Evolutionary conservation across 805 yeast genomes (phyloP).

Genomic region (Kodamaea hsintzibuensis): DNA sequence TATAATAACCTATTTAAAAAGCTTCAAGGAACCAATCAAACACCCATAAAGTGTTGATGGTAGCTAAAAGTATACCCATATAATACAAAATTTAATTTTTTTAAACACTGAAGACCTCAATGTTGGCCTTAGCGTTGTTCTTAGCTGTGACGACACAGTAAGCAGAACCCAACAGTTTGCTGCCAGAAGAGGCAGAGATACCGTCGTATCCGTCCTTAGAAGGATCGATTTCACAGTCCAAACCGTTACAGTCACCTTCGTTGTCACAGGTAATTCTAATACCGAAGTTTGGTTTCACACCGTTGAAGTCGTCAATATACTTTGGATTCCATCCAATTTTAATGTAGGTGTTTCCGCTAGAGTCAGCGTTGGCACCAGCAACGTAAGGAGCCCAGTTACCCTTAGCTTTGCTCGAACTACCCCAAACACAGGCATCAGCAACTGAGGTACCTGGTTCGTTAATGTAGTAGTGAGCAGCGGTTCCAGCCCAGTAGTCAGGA

Average conservation of each 20-base stretch:
- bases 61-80: background rate
- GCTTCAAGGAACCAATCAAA: background rate
- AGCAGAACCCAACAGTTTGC: constrained; percentile 56
- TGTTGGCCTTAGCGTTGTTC: constrained; percentile 60
- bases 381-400: constrained; percentile 96
- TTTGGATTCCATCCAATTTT: constrained; percentile 93
- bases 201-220: constrained; percentile 57
- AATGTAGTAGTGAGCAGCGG: constrained; percentile 84
- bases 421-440: constrained; percentile 84
- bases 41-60: background rate
- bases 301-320: constrained; percentile 64
- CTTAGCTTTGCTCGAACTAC: constrained; percentile 59
- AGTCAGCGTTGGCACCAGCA: constrained; percentile 86
- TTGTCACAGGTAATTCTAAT: constrained; percentile 73
- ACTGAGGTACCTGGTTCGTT: constrained; percentile 81
- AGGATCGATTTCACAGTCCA: constrained; percentile 83
- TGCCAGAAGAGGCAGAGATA: constrained; percentile 45
- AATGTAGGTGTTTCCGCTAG: constrained; percentile 66
- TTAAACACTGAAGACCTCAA: constrained; percentile 59
- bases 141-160: constrained; percentile 83
- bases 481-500: constrained; percentile 77
- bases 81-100: background rate
- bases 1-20: background rate
- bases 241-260: constrained; percentile 67
- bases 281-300: constrained; percentile 65